These are phyloP conservation scores for Fusarium sulawesiense DNA, from an alignment of 2,329 filamentous ascomycete genomes.

Conservation along the genomic window DNA sequence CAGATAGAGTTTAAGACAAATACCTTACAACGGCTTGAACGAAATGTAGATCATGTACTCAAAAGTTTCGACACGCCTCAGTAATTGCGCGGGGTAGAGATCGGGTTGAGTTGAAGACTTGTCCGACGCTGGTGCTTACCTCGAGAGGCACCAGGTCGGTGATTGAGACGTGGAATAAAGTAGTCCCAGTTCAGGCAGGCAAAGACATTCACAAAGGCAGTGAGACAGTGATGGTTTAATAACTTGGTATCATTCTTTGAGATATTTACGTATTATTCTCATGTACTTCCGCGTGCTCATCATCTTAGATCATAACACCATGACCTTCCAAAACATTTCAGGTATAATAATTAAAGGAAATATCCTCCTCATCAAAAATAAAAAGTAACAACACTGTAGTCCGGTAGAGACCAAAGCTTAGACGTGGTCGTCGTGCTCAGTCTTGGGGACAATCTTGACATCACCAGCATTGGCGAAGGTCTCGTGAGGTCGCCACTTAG, in stretches of 20 bases:
- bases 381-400: neutral
- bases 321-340: constrained; percentile 9
- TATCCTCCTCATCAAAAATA: constrained; percentile 2
- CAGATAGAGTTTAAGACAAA: neutral
- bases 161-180: neutral
- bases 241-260: constrained; percentile 31
- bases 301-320: constrained; percentile 1
- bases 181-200: too few species aligned
- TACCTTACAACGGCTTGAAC: too few species aligned
- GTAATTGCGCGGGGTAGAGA: neutral
- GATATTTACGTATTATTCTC: constrained; percentile 42
- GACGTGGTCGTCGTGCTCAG: constrained; percentile 49
- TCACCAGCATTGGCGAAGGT: constrained; percentile 69
- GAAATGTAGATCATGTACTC: neutral
- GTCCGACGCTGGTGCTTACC: neutral
- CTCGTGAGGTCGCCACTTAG: constrained; percentile 78
- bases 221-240: neutral
- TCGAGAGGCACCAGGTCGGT: neutral
- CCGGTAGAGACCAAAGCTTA: constrained; percentile 38
- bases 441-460: constrained; percentile 44
- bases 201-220: neutral
- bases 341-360: constrained; percentile 26
- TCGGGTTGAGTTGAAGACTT: neutral
- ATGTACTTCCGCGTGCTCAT: constrained; percentile 23
- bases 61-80: neutral